Base-by-base conservation (phyloP, 257 asterid genomes). In the Solanum infundibuliforme region DNA sequence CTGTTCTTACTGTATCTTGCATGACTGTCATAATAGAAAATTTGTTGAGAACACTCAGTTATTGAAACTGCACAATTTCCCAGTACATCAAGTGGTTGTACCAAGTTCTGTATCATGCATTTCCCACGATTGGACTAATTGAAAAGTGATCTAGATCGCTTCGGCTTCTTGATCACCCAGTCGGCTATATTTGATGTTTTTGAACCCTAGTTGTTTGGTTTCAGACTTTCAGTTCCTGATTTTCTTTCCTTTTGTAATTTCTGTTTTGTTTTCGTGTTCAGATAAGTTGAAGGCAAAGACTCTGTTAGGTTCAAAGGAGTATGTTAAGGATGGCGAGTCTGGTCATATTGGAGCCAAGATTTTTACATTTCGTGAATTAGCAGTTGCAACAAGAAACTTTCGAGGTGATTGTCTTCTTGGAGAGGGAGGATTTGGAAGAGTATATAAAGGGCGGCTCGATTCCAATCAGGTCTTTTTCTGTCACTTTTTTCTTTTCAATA, bases 361-460 rank as follows among this genome's bases (percentile, higher is more conserved):
- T 71, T 97, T 95, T 88, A 86, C 95, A 52, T 97, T 93, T 88
- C 94, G 93, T 5, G 98, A 95, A 89, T 92, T 97, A 91, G 98
- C 98, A 14, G 94, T 92, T 69, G 99, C 99, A 39, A 93, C 98
- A 3, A 90, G 91, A 86, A 94, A 97, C 73, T 97, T 97, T 83
- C 94, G 95, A 12, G 90, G 93, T 29, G 97, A 93, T 69, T 93
- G 92, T 88, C 94, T 94, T 34, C 89, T 97, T 75, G 99, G 99
- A 62, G 98, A 95, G 91, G 99, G 99, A 86, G 99, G 99, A 62
- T 97, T 97, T 73, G 99, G 99, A 69, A 92, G 97, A 90, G 99
- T 97, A 46, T 97, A 97, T 72, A 95, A 93, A 93, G 99, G 98
- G 66, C 92, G 88, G 83, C 93, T 97, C 20, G 96, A 92, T 75